These are phyloP conservation scores for Karstenula rhodostoma DNA, from an alignment of 2,329 filamentous ascomycete genomes.

Conservation along the genomic window DNA sequence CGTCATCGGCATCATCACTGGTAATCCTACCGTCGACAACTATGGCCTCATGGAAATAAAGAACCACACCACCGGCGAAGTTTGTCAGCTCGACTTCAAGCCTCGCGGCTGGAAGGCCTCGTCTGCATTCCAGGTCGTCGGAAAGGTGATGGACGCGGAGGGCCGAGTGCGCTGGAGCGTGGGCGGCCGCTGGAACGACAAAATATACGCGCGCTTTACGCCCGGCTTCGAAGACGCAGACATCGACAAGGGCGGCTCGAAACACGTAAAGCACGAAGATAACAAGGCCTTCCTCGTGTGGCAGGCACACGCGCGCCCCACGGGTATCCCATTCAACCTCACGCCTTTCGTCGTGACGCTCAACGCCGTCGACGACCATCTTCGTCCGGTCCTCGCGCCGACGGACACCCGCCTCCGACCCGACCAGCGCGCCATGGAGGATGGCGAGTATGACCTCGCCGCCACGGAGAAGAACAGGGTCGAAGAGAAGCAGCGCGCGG, in stretches of 20 bases:
- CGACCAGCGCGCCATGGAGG: constrained; percentile 97
- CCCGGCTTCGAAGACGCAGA: constrained; percentile 85
- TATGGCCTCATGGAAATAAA: constrained; percentile 97
- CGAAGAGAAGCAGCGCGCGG: constrained; percentile 87
- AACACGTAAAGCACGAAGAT: constrained; percentile 62
- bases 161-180: constrained; percentile 89
- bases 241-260: constrained; percentile 54
- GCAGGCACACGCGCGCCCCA: constrained; percentile 83
- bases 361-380: constrained; percentile 87
- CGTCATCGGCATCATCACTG: constrained; percentile 98
- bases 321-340: constrained; percentile 92
- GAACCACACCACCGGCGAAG: constrained; percentile 94
- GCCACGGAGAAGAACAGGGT: constrained; percentile 93
- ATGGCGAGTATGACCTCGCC: constrained; percentile 94
- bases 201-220: constrained; percentile 91
- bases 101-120: constrained; percentile 94
- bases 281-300: constrained; percentile 88
- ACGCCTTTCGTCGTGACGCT: constrained; percentile 95
- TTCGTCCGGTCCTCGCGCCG: constrained; percentile 80
- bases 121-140: constrained; percentile 86
- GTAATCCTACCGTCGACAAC: constrained; percentile 96
- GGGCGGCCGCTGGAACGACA: constrained; percentile 96
- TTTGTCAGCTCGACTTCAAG: constrained; percentile 92
- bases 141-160: constrained; percentile 80
- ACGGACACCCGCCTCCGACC: constrained; percentile 93